A percentile compares a stretch with the other conserved stretches of the same genome.
phyloP scores from a whole-genome alignment of 352 stramenopile species.

The Pythium brachiatum region DNA sequence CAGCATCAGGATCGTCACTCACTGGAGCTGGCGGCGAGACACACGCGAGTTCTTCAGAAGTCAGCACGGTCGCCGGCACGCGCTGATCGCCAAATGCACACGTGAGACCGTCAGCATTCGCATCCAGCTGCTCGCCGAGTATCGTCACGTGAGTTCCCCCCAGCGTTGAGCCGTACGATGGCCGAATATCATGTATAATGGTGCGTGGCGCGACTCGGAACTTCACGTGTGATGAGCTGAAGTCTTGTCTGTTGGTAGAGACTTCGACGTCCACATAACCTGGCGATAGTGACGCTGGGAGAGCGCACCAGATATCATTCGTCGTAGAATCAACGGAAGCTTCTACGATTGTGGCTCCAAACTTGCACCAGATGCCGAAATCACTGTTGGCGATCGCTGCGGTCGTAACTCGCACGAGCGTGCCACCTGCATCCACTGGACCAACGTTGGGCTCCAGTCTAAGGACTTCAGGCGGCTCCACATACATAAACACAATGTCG shows the following conservation, averaged over 20 bases:
- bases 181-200: conserved; percentile 42
- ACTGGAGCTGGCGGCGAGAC: conserved; percentile 13
- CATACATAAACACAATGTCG: conserved; percentile 15
- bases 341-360: conserved; percentile 13
- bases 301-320: background rate
- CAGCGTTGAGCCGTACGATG: conserved; percentile 34
- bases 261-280: conserved; percentile 74
- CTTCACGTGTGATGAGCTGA: conserved; percentile 75
- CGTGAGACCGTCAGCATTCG: conserved; percentile 11
- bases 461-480: conserved; percentile 6
- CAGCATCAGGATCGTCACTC: conserved; percentile 2
- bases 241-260: conserved; percentile 92
- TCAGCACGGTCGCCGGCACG: conserved; percentile 28
- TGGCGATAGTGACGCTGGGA: background rate
- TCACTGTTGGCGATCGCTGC: background rate
- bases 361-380: conserved; percentile 18
- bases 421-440: conserved; percentile 7
- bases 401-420: conserved; percentile 3
- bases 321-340: background rate
- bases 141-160: conserved; percentile 44
- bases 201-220: conserved; percentile 45
- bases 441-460: conserved; percentile 7
- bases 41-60: conserved; percentile 30
- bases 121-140: conserved; percentile 26
- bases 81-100: conserved; percentile 34